Evolutionary conservation across 495 filamentous ascomycete species (phyloP).

Genomic region (Podospora tetraspora): DNA sequence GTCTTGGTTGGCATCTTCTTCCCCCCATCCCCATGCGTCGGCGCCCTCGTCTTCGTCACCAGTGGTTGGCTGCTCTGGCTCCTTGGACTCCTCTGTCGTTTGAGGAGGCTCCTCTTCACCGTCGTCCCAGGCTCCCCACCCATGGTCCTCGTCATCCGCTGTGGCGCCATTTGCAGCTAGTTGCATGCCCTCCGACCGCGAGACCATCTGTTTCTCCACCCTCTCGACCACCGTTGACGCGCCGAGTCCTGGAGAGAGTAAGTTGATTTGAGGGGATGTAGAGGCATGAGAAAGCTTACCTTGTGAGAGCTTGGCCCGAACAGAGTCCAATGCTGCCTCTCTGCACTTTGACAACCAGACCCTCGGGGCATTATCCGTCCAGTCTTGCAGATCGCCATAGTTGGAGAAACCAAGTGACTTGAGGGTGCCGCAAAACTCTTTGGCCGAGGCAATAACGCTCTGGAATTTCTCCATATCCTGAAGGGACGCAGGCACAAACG

Average conservation of each 20-base stretch:
- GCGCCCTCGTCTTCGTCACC: constrained; percentile 44
- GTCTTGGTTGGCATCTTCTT: constrained; percentile 40
- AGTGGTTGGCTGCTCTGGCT: background rate
- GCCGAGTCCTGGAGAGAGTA: constrained; percentile 40
- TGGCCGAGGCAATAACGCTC: constrained; percentile 52
- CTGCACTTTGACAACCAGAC: constrained; percentile 84
- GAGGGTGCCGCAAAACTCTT: constrained; percentile 57
- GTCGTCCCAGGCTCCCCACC: constrained; percentile 75
- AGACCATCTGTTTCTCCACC: constrained; percentile 75
- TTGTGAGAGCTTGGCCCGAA: constrained; percentile 60
- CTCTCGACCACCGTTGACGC: constrained; percentile 65
- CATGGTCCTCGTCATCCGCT: constrained; percentile 48
- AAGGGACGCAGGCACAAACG: constrained; percentile 67
- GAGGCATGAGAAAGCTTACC: constrained; percentile 19
- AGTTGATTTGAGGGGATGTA: background rate
- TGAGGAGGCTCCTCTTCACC: constrained; percentile 40
- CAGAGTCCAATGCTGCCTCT: constrained; percentile 66
- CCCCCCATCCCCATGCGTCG: constrained; percentile 59
- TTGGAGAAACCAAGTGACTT: constrained; percentile 62
- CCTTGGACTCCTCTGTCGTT: constrained; percentile 7
- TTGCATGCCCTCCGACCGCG: constrained; percentile 57
- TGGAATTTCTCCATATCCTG: constrained; percentile 65
- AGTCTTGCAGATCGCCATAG: constrained; percentile 64
- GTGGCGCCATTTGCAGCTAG: constrained; percentile 50
- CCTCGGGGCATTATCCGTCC: constrained; percentile 71